Conservation (phyloP, 2,329 filamentous ascomycete genomes). For the Aspergillus sp. region DNA sequence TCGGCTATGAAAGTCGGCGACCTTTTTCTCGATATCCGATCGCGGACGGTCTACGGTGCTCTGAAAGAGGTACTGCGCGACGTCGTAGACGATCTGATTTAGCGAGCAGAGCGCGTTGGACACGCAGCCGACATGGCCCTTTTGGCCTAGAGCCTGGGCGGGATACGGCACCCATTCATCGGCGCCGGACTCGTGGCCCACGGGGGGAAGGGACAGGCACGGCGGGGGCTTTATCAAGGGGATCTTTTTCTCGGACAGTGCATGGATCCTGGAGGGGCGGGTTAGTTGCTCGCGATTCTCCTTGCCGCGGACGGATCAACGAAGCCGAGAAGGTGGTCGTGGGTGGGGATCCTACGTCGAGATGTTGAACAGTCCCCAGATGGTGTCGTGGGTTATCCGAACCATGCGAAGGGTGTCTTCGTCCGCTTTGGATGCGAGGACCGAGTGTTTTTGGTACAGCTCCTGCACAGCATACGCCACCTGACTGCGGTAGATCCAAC, state of each 20-base stretch:
- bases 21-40: slow-evolving; percentile 11
- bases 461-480: slow-evolving; percentile 25
- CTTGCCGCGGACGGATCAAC: neutral
- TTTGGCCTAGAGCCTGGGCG: slow-evolving; percentile 5
- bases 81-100: slow-evolving; percentile 20
- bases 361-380: slow-evolving; percentile 28
- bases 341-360: slow-evolving; percentile 20
- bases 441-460: slow-evolving; percentile 15
- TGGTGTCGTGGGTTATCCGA: slow-evolving; percentile 14
- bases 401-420: slow-evolving; percentile 14
- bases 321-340: neutral
- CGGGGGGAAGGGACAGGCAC: slow-evolving; percentile 3
- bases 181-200: slow-evolving; percentile 8
- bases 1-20: slow-evolving; percentile 16
- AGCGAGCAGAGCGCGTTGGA: slow-evolving; percentile 19
- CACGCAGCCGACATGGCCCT: slow-evolving; percentile 18
- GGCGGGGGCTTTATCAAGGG: slow-evolving; percentile 18
- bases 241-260: slow-evolving; percentile 19
- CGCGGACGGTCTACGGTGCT: slow-evolving; percentile 8
- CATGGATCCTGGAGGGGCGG: slow-evolving; percentile 16
- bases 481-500: slow-evolving; percentile 28
- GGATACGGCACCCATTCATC: slow-evolving; percentile 26
- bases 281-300: slow-evolving; percentile 8
- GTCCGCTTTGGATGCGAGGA: slow-evolving; percentile 12
- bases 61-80: slow-evolving; percentile 17